Base-by-base conservation (phyloP, 345 rosid genomes). In the Angophora floribunda region DNA sequence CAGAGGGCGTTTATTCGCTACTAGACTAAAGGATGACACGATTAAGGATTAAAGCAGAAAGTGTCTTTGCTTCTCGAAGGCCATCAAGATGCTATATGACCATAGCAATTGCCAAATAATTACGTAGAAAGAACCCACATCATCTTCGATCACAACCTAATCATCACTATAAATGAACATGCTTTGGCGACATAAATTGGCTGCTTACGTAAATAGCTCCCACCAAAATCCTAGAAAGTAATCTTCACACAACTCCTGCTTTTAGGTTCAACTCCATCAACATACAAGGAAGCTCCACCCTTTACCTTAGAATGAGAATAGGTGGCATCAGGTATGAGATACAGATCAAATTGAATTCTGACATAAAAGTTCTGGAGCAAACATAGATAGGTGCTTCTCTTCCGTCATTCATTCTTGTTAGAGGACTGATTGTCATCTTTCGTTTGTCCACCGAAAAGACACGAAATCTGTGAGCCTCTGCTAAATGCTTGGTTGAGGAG, bases 401-500 rank as follows among this genome's bases (percentile, higher is more conserved):
- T 84, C 19, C 51, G 15, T 92, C 89, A 97, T 91, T 98, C 98
- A 93, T 95, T 95, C 95, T 88, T 94, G 15, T 97, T 91, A n/a
- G 99, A 94, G 47, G 98, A 84, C 0, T 95, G 97, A 82, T 94
- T 95, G 90, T 93, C 94, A 79, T 97, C 96, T 90, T 96, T 98
- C 87, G 95, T 91, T 19, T 94, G 99, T 13, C 99, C 98, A 5
- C 99, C 99, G 12, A 98, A 97, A 91, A 98, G 1, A 65, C 99
- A 98, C 22, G 99, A 98, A 91, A 98, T 98, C 90, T 97, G 99
- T 88, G 97, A 94, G 91, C 99, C 99, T 95, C 99, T 94, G 89
- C 99, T 98, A 92, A 98, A 98, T 17, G 99, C 99, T 91, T 98
- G 97, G 96, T 98, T 97, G 93, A 98, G 97, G n/a, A 96, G 94